Evolutionary conservation across 768 basidiomycete genomes (phyloP), one percentile per base, ranked within the genome.

Genomic region (Russula griseocarnosa): DNA sequence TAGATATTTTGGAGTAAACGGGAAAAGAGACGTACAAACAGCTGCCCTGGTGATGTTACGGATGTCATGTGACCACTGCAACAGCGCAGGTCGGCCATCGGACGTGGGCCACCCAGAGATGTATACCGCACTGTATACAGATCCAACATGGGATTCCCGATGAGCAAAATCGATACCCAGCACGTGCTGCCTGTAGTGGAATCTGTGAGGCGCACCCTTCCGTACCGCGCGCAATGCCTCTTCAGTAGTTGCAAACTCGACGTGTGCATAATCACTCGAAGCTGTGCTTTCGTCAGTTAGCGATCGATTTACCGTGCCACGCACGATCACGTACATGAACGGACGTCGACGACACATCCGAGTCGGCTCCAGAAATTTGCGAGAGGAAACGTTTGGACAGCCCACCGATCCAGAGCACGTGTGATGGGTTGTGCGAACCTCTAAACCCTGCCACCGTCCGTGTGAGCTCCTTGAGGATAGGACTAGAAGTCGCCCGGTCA

Each of bases 301-400:
- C 22, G 38, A 47, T 38, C 22, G 24, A 24, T 3, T 22, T 20
- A 14, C 9, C 18, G 32, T 6, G n/a, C 11, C 32, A 8, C 5
- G 5, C 3, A 11, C 4, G 30, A 24, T 18, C 28, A 66, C 66
- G 62, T 42, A 66, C 66, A 26, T 34, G 26, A 2, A 26, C 66
- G 66, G 38, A 66, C 62, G 32, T 60, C 66, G 20, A 65, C 66
- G 20, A 66, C 57, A 11, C 57, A 58, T 5, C 62, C 66, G 9
- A 66, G 62, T 16, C 66, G 56, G 58, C 57, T 65, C 62, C 62
- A 64, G n/a, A 64, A 66, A 11, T 52, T 49, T 20, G 24, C 16
- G 30, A 66, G 62, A 32, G 53, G 1, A 64, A n/a, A 13, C n/a
- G 5, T 0, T 3, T 1, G 0, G 63, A 59, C 14, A 65, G 20